Percentiles rank a stretch among this genome's conserved stretches.
Conservation (phyloP, 108 stramenopile species). For the Fragilaria radians region DNA sequence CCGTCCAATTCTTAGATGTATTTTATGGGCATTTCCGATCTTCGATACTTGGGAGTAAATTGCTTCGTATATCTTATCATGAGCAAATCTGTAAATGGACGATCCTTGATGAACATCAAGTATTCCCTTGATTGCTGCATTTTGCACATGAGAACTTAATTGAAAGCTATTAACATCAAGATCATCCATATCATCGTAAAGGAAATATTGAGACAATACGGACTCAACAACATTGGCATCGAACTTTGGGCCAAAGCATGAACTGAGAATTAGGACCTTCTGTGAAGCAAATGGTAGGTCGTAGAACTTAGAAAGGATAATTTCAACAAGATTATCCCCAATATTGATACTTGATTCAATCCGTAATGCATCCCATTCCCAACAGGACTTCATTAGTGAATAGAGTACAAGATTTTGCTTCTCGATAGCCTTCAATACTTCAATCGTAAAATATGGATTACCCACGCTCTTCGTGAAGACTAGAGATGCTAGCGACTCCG, state of each 20-base stretch:
- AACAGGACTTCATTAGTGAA: conserved; percentile 11
- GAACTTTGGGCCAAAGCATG: no score
- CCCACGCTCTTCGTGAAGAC: no score
- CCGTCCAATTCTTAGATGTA: conserved; percentile 22
- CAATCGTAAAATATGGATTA: not conserved
- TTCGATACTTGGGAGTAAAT: conserved; percentile 25
- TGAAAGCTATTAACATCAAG: conserved; percentile 1
- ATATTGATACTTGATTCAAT: no score
- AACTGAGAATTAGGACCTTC: no score
- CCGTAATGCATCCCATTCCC: no score
- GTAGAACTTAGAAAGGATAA: no score
- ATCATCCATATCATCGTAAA: conserved; percentile 9
- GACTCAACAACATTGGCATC: no score
- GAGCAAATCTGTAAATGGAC: conserved; percentile 22
- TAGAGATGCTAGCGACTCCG: not conserved
- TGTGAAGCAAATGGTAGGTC: no score
- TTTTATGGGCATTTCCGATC: not conserved
- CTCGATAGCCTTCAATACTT: not conserved
- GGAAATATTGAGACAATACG: conserved; percentile 8
- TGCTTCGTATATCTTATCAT: conserved; percentile 28
- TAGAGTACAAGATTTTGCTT: not conserved
- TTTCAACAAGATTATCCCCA: no score
- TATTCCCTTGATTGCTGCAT: not conserved
- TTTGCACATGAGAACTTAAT: not conserved
- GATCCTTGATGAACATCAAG: not conserved